Conservation (phyloP, 805 yeast genomes). For the Candida quercuum region DNA sequence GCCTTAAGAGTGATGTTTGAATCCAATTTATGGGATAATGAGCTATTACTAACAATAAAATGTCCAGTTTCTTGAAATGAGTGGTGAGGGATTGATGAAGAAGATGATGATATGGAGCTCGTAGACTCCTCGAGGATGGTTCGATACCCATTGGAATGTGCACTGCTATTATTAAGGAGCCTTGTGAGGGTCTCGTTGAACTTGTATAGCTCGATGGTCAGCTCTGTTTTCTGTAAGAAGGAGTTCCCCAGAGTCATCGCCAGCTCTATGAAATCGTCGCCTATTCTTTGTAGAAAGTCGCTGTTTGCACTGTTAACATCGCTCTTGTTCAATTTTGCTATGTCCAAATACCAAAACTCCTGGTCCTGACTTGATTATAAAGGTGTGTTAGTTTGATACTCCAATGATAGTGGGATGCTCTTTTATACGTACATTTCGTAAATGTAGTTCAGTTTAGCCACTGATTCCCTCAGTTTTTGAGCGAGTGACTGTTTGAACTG, state of each 20-base stretch:
- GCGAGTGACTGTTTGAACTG: neutral
- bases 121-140: neutral
- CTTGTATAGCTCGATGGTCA: conserved; percentile 18
- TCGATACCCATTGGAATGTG: neutral
- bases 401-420: neutral
- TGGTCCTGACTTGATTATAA: conserved; percentile 7
- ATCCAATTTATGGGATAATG: conserved; percentile 5
- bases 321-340: conserved; percentile 12
- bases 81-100: no score
- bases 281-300: conserved; percentile 14
- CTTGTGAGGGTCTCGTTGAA: conserved; percentile 23
- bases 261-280: conserved; percentile 6
- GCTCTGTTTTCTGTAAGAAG: conserved; percentile 4
- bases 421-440: conserved; percentile 10
- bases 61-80: no score
- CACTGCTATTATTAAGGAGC: conserved; percentile 8
- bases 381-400: conserved; percentile 4
- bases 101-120: neutral
- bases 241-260: conserved; percentile 10
- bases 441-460: conserved; percentile 4
- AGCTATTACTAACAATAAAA: no score
- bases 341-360: conserved; percentile 20
- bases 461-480: neutral
- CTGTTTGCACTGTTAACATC: conserved; percentile 21
- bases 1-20: conserved; percentile 14